Conservation (phyloP, 139 green algal species). For the Chlamydomonas schloesseri region DNA sequence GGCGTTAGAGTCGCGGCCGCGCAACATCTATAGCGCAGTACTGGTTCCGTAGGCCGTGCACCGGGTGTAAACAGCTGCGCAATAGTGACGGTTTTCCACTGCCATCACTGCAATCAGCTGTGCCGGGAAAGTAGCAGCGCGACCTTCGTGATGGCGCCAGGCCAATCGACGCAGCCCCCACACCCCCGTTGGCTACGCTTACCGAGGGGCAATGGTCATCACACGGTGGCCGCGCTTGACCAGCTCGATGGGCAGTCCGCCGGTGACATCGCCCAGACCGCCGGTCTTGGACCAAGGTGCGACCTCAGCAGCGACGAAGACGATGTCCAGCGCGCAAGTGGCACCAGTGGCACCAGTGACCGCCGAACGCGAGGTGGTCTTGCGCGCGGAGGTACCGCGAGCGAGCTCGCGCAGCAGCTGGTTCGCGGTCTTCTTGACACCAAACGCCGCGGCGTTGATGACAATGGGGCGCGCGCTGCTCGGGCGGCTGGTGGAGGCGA, state of each 20-base stretch:
- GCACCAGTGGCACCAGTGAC: constrained; percentile 4
- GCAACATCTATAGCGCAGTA: too few relatives aligned
- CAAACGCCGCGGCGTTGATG: constrained; percentile 18
- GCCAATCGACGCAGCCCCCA: too few relatives aligned
- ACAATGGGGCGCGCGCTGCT: constrained; percentile 6
- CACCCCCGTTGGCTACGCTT: constrained; percentile 3
- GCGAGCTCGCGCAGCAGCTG: constrained; percentile 33
- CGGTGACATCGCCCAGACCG: constrained; percentile 84
- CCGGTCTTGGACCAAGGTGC: constrained; percentile 93
- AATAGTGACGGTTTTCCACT: too few relatives aligned
- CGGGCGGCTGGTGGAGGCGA: constrained; percentile 22
- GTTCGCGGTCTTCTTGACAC: constrained; percentile 32
- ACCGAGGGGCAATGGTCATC: constrained; percentile 94
- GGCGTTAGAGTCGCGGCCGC: too few relatives aligned
- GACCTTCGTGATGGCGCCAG: too few relatives aligned
- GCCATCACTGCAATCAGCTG: too few relatives aligned
- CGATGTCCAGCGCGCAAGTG: constrained; percentile 40
- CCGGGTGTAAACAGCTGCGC: too few relatives aligned
- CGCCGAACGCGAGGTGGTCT: neutral
- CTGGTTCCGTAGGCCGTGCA: too few relatives aligned
- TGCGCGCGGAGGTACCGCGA: neutral
- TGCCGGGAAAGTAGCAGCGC: too few relatives aligned
- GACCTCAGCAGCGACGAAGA: constrained; percentile 66
- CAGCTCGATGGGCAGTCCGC: constrained; percentile 88
- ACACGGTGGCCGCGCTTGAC: constrained; percentile 95